Evolutionary conservation across 2,329 filamentous ascomycete genomes (phyloP), one percentile per base, ranked within the genome.

Genomic region (Curvularia lunata): DNA sequence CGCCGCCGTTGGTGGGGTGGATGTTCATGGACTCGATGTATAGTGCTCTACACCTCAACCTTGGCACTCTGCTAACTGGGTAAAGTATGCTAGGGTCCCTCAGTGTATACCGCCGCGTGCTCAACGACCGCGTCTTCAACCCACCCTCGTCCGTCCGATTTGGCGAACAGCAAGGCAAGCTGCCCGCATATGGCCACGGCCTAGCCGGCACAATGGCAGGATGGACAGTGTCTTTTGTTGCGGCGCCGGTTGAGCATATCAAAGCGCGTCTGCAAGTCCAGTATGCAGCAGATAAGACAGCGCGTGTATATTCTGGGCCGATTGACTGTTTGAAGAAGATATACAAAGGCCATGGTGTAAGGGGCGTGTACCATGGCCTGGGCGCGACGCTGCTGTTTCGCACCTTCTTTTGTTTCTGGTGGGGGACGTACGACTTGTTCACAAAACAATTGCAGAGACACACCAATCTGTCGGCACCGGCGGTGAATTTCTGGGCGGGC

Each of bases 341-440:
- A 37, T 65, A 59, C 42, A 55, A 54, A 1, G 66, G 61, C 49
- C 92, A 98, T 75, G 94, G 95, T 45, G 69, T 97, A 2, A 74
- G 78, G 21, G 95, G 94, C 34, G 77, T 99, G 7, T 99, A 94
- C 77, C 92, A 92, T 73, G 95, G 95, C 0, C 84, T 99, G 12
- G 82, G 79, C 37, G 91, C 95, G 1, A 98, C 95, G 0, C 81
- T 98, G 48, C 78, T 98, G 47, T 98, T 98, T 81, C 86, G 95
- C 18, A 87, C 88, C 13, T 96, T 94, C 80, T 99, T 99, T 83
- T 97, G 97, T 84, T 95, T 89, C 81, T 98, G 93, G 93, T 99
- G 95, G 95, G 88, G 88, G n/a, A 90, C 88, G 59, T 99, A 99
- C 80, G 94, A 97, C 70, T 68, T 97, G 28, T 84, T 98, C 66